Evolutionary conservation across 108 stramenopile species (phyloP), one percentile per base, ranked within the genome.

Genomic region (Fragilariopsis cylindrus): DNA sequence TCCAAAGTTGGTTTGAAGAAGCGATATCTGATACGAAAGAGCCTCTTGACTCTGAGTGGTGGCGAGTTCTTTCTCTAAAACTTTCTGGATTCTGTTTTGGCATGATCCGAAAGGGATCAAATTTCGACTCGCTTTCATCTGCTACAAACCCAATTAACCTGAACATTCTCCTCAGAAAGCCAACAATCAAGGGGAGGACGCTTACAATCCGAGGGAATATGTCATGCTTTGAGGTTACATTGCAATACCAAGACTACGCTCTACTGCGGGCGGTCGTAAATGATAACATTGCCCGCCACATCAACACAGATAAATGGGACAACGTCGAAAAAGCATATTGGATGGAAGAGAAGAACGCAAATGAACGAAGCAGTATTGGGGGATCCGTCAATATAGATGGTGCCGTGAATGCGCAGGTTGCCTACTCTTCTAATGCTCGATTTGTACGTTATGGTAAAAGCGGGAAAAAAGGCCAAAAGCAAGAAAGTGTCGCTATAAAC

Each of bases 301-400:
- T 84, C 9, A 84, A 91, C 60, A 84, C 79, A 5, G 69, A 73
- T 6, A 65, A 65, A 67, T 91, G 90, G 90, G 86, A 88, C 60
- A 91, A 91, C 53, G 54, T 88, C 5, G 90, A 91, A 55, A 84
- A 87, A 19, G 70, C 80, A n/a, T 87, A 78, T 48, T 83, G 82
- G 76, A 69, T 80, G 52, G 76, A 73, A 43, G 71, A 46, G 46
- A 48, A 74, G 41, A 44, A 52, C 2, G 46, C 57, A 12, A 46
- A 66, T 39, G 0, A 56, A 45, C 30, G n/a, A 11, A 4, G 11
- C 52, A 21, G 16, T 47, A 30, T n/a, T 67, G 50, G 13, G 11
- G 69, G 70, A 48, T 41, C 49, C 5, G 40, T 11, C 9, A 41
- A 75, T 12, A 44, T 42, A 2, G 39, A 44, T 48, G 72, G 65